A percentile compares a stretch with the other conserved stretches of the same genome.
Evolutionary conservation across 441 rosid genomes (phyloP).

Genomic region (Breynia disticha): DNA sequence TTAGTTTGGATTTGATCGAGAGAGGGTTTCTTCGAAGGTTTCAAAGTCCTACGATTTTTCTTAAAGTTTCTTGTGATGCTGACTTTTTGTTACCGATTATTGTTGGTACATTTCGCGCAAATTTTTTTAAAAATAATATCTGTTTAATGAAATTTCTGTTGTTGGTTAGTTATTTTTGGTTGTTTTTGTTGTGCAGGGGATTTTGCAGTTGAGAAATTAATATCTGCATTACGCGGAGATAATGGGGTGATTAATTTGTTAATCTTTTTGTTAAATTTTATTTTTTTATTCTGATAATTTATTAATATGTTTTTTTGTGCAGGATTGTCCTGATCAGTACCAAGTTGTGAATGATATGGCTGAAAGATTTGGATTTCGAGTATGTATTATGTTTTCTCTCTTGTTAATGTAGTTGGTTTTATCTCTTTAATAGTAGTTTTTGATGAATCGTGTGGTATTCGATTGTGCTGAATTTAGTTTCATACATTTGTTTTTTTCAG

Average conservation of each 20-base stretch:
- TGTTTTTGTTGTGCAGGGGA: conserved; percentile 43
- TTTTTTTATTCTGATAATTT: conserved; percentile 1
- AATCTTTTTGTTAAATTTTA: not conserved
- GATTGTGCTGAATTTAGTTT: not conserved
- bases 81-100: conserved; percentile 71
- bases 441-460: not conserved
- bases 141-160: not conserved
- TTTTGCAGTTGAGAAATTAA: conserved; percentile 55
- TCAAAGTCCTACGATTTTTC: conserved; percentile 78
- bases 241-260: conserved; percentile 30
- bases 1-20: conserved; percentile 36
- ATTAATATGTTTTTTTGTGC: conserved; percentile 13
- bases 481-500: conserved; percentile 31
- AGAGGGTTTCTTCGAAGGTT: conserved; percentile 53
- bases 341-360: conserved; percentile 51
- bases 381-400: conserved; percentile 18
- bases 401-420: too few species aligned
- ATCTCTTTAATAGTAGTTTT: not conserved
- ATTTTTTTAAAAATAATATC: not conserved
- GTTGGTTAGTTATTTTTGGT: conserved; percentile 3
- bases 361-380: conserved; percentile 58
- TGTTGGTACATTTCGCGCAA: conserved; percentile 40
- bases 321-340: conserved; percentile 74
- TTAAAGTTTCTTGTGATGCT: conserved; percentile 75
- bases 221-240: conserved; percentile 30